Conservation (phyloP, 225 moss, liverwort and hornwort genomes). For the Pseudoscleropodium purum region DNA sequence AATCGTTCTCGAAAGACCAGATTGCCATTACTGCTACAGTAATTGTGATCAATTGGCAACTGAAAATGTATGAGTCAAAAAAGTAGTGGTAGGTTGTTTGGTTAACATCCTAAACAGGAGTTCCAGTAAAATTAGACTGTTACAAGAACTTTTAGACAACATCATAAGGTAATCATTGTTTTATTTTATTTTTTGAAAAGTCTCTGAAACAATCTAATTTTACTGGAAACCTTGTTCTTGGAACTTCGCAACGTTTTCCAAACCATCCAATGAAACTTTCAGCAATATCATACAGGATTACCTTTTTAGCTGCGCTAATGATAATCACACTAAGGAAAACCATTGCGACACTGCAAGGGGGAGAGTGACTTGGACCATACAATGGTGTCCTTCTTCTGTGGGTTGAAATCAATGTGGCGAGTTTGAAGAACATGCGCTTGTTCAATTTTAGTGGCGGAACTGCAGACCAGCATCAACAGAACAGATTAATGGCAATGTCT, state of each 20-base stretch:
- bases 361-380: slow-evolving; percentile 19
- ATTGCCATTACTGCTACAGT: neutral
- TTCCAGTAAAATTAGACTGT: neutral
- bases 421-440: slow-evolving; percentile 80
- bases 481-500: neutral
- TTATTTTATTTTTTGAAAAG: neutral
- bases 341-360: neutral
- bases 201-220: neutral
- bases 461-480: slow-evolving; percentile 22
- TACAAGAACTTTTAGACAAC: neutral
- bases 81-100: neutral
- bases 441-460: slow-evolving; percentile 59
- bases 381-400: slow-evolving; percentile 58
- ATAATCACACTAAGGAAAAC: neutral
- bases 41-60: neutral
- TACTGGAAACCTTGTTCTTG: neutral
- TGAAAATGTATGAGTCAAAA: neutral
- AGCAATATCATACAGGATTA: neutral
- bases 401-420: slow-evolving; percentile 84
- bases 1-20: neutral
- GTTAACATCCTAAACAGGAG: neutral
- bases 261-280: neutral
- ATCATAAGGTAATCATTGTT: neutral
- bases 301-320: neutral
- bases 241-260: neutral